Base-by-base conservation (phyloP, 2,329 filamentous ascomycete species). In the Myriangium duriaei region DNA sequence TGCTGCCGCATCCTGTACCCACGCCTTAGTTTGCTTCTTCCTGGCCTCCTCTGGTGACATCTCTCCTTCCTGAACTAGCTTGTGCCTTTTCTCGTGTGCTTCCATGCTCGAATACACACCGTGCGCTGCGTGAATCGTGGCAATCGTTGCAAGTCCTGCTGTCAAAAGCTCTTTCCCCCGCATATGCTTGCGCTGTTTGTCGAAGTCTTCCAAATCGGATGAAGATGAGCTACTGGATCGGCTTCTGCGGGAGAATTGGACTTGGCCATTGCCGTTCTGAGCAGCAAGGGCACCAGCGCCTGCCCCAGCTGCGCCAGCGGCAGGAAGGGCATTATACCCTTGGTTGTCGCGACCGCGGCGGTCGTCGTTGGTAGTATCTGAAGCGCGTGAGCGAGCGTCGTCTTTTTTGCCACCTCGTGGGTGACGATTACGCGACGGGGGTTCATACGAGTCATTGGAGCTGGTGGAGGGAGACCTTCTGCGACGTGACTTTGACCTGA, bases 121-220 rank as follows among this genome's bases (percentile, higher is more conserved):
- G 53, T 81, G 75, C 11, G 73, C 76, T 15, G 76, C 76, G 58
- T 81, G 76, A 45, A 81, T 78, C 17, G 76, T 80, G 26, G 77
- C 77, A 42, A 81, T 69, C 41, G 74, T 76, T 38, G 77, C 76
- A 42, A 81, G 61, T 45, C 76, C 75, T 39, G 74, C 71, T 47
- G 75, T 79, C 45, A 80, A 54, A 51, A 79, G 57, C 64, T 79
- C 72, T 59, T 79, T 78, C 56, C 73, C 71, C 62, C 68, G 68
- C 62, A 78, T 67, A 53, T 79, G 77, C 58, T 76, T 79, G 38
- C 68, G 64, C 51, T 65, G 61, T 26, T 32, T 26, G 7, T 39
- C 26, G 17, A 39, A 16, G 47, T 69, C 65, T 52, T 77, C 74
- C 61, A 81, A 74, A 52, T 76, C 75, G 24, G 55, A 57, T 42